Evolutionary conservation across 805 yeast genomes (phyloP), one percentile per base, ranked within the genome.

Genomic region (Wickerhamiella spandovensis): DNA sequence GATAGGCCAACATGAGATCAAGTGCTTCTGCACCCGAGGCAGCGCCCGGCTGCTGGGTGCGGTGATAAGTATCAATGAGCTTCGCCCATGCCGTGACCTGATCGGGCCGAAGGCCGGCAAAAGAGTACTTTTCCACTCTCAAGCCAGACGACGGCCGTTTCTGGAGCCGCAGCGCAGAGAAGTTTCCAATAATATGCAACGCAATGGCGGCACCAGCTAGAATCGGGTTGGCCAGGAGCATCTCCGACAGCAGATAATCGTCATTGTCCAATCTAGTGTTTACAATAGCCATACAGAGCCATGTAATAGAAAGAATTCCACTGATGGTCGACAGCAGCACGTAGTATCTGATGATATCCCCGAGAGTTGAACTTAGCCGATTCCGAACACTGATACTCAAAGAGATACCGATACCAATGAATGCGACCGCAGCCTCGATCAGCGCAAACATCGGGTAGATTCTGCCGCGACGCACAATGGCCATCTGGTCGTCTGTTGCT

Each of bases 21-120:
- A 66, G 48, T 5, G 68, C 69, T 44, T 63, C 54, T 13, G 47
- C 52, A n/a, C 69, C 69, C 5, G 56, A 53, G 2, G 67, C 63
- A 0, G 66, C 51, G 22, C 67, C 67, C 5, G 68, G 66, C 20
- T 51, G 54, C 35, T 47, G 51, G 21, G 46, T 39, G 15, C 55
- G 53, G 45, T 63, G 60, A 50, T 60, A 60, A n/a, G 55, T 54
- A 44, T 66, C 68, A 24, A 66, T 64, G 5, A 66, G 57, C 13
- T 51, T 47, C 8, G 65, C 62, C 59, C 60, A 64, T 2, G 65
- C 66, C 10, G 54, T 56, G 12, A 58, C 49, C 51, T 66, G 66
- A 10, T 52, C 56, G 10, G 46, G 50, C 15, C 54, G 57, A 25
- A 64, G 51, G 32, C 50, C 37, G n/a, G 51, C 41, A 9, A 66